Base-by-base conservation (phyloP, 768 basidiomycete genomes). In the Trametes punicea region DNA sequence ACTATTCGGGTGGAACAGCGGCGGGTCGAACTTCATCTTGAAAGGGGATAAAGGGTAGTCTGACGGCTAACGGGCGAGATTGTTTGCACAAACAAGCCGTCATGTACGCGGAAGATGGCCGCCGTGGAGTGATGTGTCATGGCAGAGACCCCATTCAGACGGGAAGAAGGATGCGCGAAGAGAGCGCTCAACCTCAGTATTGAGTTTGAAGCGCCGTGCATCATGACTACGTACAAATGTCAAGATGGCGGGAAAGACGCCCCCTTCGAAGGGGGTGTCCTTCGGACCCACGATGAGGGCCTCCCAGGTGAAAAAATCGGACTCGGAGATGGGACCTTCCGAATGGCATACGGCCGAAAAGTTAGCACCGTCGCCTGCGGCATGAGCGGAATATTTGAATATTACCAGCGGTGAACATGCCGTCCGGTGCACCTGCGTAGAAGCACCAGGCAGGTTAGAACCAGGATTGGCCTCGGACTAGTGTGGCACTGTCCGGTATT, bases 21-120 rank as follows among this genome's bases (percentile, higher is more conserved):
- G 95, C 3, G 97, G 97, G 41, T 98, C 94, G 66, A 99, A 99
- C 67, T 83, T 93, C 97, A 99, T 98, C 76, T 94, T 98, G 85
- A 98, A 98, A 18, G 97, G 97, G 49, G 92, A 96, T 65, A 99
- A 75, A 29, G 97, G 97, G 73, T 99, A 99, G 68, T 99, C 97
- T 34, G 80, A 69, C 0, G 94, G 94, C 93, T 93, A 54, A 47
- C 51, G 56, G 31, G 44, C 46, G 30, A 39, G 38, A 27, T 42
- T 44, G 33, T 34, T 44, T 46, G 36, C 48, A 23, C 38, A 46
- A 33, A 46, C 11, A 5, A n/a, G 23, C 11, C 23, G 30, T 33
- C 49, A 38, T 51, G 46, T 41, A 45, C 21, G 44, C n/a, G 53
- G 59, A 46, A 57, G 38, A 58, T 56, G 42, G 49, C 40, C 34